phyloP scores from a whole-genome alignment of 2,329 filamentous ascomycete species.

The Diaporthe ampelina region DNA sequence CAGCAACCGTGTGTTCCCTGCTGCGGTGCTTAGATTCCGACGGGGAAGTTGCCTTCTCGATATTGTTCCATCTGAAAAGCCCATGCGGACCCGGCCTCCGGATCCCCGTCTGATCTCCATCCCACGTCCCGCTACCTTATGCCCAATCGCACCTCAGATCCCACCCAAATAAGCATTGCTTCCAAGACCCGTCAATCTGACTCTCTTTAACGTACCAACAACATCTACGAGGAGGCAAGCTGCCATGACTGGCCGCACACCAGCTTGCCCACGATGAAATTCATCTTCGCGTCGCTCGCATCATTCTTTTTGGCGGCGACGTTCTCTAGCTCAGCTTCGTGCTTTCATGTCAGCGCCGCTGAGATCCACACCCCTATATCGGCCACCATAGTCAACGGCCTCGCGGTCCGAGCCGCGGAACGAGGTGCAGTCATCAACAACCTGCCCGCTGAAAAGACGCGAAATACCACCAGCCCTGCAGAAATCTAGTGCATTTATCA shows the following conservation, averaged over 20 bases:
- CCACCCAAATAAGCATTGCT: slow-evolving; percentile 13
- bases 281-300: background rate
- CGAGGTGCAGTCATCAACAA: background rate
- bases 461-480: background rate
- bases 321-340: background rate
- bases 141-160: slow-evolving; percentile 21
- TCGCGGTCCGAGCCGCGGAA: background rate
- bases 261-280: background rate
- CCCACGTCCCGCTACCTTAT: background rate
- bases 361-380: background rate
- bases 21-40: background rate
- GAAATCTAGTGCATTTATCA: background rate
- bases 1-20: slow-evolving; percentile 18
- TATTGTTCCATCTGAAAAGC: slow-evolving; percentile 24
- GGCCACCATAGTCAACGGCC: background rate
- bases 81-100: background rate
- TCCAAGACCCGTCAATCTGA: slow-evolving; percentile 22
- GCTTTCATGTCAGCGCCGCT: slow-evolving; percentile 14
- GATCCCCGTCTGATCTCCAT: slow-evolving; percentile 3
- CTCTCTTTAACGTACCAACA: background rate
- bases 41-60: slow-evolving; percentile 14
- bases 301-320: background rate
- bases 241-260: background rate
- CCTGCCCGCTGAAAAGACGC: background rate
- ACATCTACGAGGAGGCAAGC: background rate